Base-by-base conservation (phyloP, 805 yeast species). In the Yamadazyma phyllophila region DNA sequence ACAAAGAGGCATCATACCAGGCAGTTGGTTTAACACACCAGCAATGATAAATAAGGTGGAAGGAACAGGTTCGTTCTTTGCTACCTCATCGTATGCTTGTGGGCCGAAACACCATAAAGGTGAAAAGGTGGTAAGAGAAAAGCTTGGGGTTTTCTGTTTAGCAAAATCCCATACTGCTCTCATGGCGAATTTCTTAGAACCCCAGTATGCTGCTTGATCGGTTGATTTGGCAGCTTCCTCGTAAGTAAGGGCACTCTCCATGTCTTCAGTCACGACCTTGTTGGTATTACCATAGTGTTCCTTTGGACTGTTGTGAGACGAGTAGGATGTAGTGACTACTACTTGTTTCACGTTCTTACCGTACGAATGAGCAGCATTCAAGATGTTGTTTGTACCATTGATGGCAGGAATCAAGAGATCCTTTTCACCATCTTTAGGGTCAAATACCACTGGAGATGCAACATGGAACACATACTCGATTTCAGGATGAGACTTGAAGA, bases 141-240 rank as follows among this genome's bases (percentile, higher is more conserved):
- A 77, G 68, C 33, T 56, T 60, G 13, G 69, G 60, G 24, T 56
- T 59, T 39, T 69, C 59, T 14, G 65, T 47, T 52, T 76, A 38
- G 60, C 52, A 34, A 56, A 80, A 1, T 77, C 69, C 78, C 85
- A 78, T 11, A 79, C 77, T 3, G 82, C 78, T 49, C 63, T 51
- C 61, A 82, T 84, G 31, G 85, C 86, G 52, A 69, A 63, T 15
- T 59, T 71, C 63, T 81, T 82, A 26, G 85, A 73, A 32, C 74
- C 73, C 41, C 46, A 42, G 56, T 74, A 75, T 7, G 41, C 33
- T 26, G 13, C 26, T 14, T 17, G 2, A 13, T 26, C 40, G 8
- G 32, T 37, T 10, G 29, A 17, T 9, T 37, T 37, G 40, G 40
- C 40, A n/a, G 43, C 17, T 13, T 31, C 24, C 32, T 40, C 43